Base-by-base conservation (phyloP, 2,329 filamentous ascomycete genomes). In the Chaetomiaceae sp. region DNA sequence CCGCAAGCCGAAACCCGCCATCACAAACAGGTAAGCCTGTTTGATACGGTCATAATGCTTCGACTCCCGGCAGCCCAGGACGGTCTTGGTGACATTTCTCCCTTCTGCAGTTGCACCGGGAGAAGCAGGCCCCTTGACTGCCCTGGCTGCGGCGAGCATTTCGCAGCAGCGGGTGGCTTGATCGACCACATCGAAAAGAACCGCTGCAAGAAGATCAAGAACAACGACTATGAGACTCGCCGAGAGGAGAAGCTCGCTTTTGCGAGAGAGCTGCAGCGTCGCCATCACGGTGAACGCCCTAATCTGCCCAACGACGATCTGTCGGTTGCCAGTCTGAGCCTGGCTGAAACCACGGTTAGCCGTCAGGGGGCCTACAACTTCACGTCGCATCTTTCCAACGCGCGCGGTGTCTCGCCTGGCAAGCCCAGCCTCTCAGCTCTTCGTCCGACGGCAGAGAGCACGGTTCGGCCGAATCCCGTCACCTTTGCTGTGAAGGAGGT, bases 171-270 rank as follows among this genome's bases (percentile, higher is more conserved):
- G 0, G 61, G 65, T 1, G 51, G 41, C 0, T 65, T 75, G 29
- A 65, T 77, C 42, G 30, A 48, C 1, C 75, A 79, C 40, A 62
- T 78, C 3, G 73, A 78, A 56, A 51, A 52, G 2, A 56, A 62
- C 19, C 44, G 64, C 1, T 79, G 75, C 50, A 22, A 47, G 1
- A 42, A 30, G 0, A 65, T 78, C 47, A 59, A 53, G 20, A 57
- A 56, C 32, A 46, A 50, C 0, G 51, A 63, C 1, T 49, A 75
- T 11, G 60, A 65, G 8, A 48, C 57, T 7, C 52, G 61, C 15
- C 65, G 71, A 3, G 57, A 67, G 34, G 52, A 54, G 24, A 49
- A 48, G 41, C 38, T 55, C 10, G 42, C 50, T 5, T 47, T 58
- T 36, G 54, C 49, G 14, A 30, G 49, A 19, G 47, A 47, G 49